A percentile compares a stretch with the other conserved stretches of the same genome.
Conservation (phyloP, 2,329 filamentous ascomycete genomes). For the Stachybotrys chartarum region DNA sequence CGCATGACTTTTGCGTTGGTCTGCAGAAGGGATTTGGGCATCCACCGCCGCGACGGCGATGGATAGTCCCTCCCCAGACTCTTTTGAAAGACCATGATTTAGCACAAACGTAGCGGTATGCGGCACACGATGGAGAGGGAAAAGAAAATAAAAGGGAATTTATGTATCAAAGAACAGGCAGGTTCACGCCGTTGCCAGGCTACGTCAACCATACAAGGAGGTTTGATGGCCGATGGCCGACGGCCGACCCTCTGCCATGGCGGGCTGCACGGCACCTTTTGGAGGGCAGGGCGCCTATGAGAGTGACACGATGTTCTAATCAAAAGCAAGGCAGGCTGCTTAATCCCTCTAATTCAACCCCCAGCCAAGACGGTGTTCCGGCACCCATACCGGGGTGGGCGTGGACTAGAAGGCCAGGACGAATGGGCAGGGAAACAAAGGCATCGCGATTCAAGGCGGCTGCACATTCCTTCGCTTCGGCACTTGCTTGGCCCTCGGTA, state of each 20-base stretch:
- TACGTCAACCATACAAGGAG: not conserved
- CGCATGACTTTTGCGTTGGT: slow-evolving; percentile 1
- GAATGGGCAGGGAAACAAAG: not conserved
- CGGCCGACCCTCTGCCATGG: not conserved
- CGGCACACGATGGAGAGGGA: not conserved
- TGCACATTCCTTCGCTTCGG: too few relatives aligned
- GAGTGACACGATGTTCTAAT: too few relatives aligned
- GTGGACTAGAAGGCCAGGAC: not conserved
- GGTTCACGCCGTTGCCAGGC: not conserved
- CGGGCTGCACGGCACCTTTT: not conserved
- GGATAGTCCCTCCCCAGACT: not conserved
- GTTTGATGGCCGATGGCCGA: not conserved
- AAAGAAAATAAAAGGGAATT: not conserved
- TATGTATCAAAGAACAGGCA: not conserved
- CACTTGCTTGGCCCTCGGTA: too few relatives aligned
- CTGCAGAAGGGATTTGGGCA: slow-evolving; percentile 3
- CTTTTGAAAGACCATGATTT: not conserved
- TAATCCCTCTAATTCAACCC: not conserved
- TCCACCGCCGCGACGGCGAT: not conserved
- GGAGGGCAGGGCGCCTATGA: too few relatives aligned
- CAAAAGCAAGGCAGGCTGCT: not conserved
- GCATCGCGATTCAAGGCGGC: not conserved
- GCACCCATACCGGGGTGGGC: not conserved
- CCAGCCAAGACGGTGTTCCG: not conserved
- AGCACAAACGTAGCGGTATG: not conserved